Conservation (phyloP, 2,329 filamentous ascomycete species). For the Seiridium unicorne region DNA sequence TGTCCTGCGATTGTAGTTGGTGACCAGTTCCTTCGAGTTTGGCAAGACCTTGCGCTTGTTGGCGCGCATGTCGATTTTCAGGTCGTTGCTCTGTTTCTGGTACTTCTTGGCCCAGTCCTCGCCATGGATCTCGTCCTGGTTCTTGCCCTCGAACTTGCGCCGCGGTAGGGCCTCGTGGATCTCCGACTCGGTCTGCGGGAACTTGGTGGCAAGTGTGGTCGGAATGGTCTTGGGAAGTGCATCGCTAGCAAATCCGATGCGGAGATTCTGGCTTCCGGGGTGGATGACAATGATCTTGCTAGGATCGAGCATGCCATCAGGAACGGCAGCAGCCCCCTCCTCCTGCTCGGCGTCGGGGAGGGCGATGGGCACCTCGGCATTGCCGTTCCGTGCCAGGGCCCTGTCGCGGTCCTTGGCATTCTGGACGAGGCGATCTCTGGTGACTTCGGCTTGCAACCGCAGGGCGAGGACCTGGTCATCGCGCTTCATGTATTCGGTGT, state of each 20-base stretch:
- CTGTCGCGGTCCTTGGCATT: slow-evolving; percentile 85
- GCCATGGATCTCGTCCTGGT: slow-evolving; percentile 78
- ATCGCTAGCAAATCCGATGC: slow-evolving; percentile 94
- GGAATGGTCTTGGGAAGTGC: slow-evolving; percentile 91
- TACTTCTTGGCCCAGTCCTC: slow-evolving; percentile 78
- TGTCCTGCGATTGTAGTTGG: slow-evolving; percentile 87
- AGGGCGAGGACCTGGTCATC: slow-evolving; percentile 94
- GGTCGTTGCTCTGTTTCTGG: slow-evolving; percentile 77
- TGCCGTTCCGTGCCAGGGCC: slow-evolving; percentile 72
- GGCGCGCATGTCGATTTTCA: slow-evolving; percentile 85
- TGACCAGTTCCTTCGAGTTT: slow-evolving; percentile 94
- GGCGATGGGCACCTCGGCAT: slow-evolving; percentile 62
- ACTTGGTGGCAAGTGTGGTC: slow-evolving; percentile 84
- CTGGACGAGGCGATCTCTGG: slow-evolving; percentile 78
- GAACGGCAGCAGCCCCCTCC: slow-evolving; percentile 48
- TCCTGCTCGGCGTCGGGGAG: slow-evolving; percentile 60
- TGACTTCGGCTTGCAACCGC: slow-evolving; percentile 84
- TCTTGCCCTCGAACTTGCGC: slow-evolving; percentile 61
- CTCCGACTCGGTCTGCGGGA: slow-evolving; percentile 77
- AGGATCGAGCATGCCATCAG: slow-evolving; percentile 65
- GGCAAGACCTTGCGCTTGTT: slow-evolving; percentile 94
- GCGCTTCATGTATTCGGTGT: slow-evolving; percentile 97
- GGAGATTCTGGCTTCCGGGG: slow-evolving; percentile 89
- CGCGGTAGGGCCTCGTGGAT: slow-evolving; percentile 76
- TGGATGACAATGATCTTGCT: slow-evolving; percentile 95